Percentiles rank a stretch among this genome's conserved stretches.
Conservation (phyloP, 108 stramenopile species). For the Hondaea fermentalgiana region DNA sequence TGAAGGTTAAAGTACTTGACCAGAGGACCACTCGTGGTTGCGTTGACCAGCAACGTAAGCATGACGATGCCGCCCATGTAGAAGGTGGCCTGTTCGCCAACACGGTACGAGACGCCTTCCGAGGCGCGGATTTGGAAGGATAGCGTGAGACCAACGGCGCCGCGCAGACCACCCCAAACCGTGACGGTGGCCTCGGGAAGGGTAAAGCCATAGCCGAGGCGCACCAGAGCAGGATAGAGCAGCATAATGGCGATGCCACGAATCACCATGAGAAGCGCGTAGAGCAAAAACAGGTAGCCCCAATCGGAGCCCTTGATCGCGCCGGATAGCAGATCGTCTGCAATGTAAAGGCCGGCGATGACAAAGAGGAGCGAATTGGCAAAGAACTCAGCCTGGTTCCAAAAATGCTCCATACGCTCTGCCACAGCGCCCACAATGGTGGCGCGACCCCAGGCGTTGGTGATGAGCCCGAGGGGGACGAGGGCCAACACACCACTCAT, state of each 20-base stretch:
- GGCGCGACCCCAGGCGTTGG: constrained; percentile 17
- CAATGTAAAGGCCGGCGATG: constrained; percentile 22
- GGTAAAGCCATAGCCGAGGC: not conserved
- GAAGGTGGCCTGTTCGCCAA: constrained; percentile 35
- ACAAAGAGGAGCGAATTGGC: constrained; percentile 33
- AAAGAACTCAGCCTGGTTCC: constrained; percentile 28
- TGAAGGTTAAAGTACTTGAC: constrained; percentile 29
- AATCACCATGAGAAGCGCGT: constrained; percentile 32
- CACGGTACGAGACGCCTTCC: not conserved
- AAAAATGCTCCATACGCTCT: constrained; percentile 34
- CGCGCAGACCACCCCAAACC: constrained; percentile 42
- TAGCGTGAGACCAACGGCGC: constrained; percentile 57
- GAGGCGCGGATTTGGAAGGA: constrained; percentile 41
- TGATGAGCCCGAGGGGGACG: constrained; percentile 5
- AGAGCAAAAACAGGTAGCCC: constrained; percentile 24
- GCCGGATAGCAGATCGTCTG: not conserved
- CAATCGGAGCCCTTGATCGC: not conserved
- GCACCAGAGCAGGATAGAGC: constrained; percentile 21
- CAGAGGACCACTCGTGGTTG: constrained; percentile 37
- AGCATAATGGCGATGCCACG: constrained; percentile 27
- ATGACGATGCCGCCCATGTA: constrained; percentile 45
- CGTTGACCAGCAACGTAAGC: constrained; percentile 46
- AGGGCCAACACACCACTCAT: constrained; percentile 29
- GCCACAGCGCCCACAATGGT: constrained; percentile 10
- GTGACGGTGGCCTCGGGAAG: constrained; percentile 29